phyloP scores from a whole-genome alignment of 1,284 basidiomycete species.

The Cerrena zonata region DNA sequence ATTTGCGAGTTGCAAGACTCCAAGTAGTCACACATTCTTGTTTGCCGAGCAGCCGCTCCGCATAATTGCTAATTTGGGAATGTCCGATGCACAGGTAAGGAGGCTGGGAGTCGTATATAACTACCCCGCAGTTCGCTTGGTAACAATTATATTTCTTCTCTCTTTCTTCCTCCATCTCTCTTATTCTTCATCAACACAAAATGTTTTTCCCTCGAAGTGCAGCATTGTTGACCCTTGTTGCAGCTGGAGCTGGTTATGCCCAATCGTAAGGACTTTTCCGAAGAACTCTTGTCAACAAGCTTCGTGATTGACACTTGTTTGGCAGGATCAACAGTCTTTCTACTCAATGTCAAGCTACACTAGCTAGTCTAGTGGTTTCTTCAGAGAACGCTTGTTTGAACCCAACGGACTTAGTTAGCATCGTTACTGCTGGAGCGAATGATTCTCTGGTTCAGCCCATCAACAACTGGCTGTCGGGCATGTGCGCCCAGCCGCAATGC shows the following conservation, averaged over 20 bases:
- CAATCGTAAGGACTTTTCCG: conserved; percentile 3
- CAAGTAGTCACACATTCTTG: not conserved
- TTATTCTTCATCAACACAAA: not conserved
- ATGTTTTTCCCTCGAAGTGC: conserved; percentile 3
- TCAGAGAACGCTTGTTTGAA: conserved; percentile 50
- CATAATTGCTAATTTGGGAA: not conserved
- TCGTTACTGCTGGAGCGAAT: conserved; percentile 34
- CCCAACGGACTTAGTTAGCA: conserved; percentile 38
- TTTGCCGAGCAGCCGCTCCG: not conserved
- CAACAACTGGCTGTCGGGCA: conserved; percentile 50
- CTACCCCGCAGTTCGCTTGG: not conserved
- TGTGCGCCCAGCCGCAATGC: conserved; percentile 53
- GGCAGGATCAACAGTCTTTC: conserved; percentile 30
- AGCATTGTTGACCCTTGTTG: conserved; percentile 1
- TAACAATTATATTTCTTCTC: not conserved
- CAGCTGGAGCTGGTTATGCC: conserved; percentile 1
- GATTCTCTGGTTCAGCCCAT: conserved; percentile 47
- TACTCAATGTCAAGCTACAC: conserved; percentile 30
- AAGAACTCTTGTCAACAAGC: not conserved
- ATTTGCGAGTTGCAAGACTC: not conserved
- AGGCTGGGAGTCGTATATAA: not conserved
- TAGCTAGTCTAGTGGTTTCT: conserved; percentile 36
- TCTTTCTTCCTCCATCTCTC: not conserved
- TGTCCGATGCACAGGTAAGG: not conserved
- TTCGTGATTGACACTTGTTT: not conserved